Base-by-base conservation (phyloP, 441 rosid genomes). In the Gossypium schwendimanii region DNA sequence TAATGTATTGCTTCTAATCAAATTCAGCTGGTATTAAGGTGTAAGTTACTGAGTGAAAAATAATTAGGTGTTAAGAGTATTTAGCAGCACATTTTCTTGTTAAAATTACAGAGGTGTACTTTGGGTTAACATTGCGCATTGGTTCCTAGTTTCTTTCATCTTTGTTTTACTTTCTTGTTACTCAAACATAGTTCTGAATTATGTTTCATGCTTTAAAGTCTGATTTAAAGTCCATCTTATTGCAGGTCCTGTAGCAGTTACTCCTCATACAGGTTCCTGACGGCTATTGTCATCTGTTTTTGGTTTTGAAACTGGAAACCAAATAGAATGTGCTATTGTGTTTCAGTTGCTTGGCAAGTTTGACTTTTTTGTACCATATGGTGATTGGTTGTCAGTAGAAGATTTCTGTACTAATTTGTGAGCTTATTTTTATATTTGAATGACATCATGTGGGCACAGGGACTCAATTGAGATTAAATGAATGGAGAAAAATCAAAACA, bases 391-490 rank as follows among this genome's bases (percentile, higher is more conserved):
- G 65, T 26, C 52, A 68, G 60, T 15, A 57, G 61, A 66, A 28
- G 14, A 28, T 75, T 20, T 58, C 26, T 63, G 33, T 50, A 73
- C 36, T 41, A 36, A 15, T 41, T 71, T 24, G 18, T 53, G 39
- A 45, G 49, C 24, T 59, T 75, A 62, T 28, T 73, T 68, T 26
- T 63, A 20, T 75, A 41, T 57, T 49, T 17, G 45, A 66, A 41
- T 61, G 58, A 6, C 44, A 36, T 10, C 65, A 41, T 44, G 39
- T 44, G 47, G 79, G 58, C 4, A 20, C 47, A 60, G 62, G 75
- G 45, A 21, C 69, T 71, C 69, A 57, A 59, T 24, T 45, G 61
- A 63, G 49, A 41, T 15, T 26, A 24, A 47, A 49, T 66, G 41
- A 66, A 49, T 49, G 44, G 58, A 66, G 71, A 49, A 47, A 14